These are phyloP conservation scores for Pyricularia sp. DNA, from an alignment of 2,329 filamentous ascomycete genomes.

Conservation along the genomic window DNA sequence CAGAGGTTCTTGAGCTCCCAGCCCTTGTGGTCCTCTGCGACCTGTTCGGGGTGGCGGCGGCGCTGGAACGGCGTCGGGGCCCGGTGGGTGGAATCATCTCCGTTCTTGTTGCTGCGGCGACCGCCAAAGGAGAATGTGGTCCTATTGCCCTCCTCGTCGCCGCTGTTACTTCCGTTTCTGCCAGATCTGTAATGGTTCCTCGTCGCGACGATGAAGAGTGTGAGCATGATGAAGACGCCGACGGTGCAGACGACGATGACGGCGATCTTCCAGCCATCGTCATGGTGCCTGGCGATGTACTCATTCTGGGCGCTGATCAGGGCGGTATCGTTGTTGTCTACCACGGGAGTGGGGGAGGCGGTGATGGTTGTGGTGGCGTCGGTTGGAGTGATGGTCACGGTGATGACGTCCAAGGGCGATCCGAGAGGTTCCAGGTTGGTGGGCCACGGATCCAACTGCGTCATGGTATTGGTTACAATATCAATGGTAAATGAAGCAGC, in stretches of 20 bases:
- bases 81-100: neutral
- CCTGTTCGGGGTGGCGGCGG: neutral
- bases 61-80: neutral
- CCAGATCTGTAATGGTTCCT: neutral
- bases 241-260: constrained; percentile 3
- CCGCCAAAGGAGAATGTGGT: neutral
- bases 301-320: neutral
- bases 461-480: neutral
- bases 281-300: neutral
- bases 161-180: neutral
- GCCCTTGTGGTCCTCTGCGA: neutral
- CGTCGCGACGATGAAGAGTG: neutral
- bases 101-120: neutral
- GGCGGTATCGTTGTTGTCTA: neutral
- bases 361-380: neutral
- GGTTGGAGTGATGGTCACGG: neutral
- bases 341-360: neutral
- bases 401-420: neutral
- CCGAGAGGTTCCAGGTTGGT: neutral
- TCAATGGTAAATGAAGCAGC: neutral
- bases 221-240: neutral
- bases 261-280: constrained; percentile 1
- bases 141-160: neutral
- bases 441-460: neutral
- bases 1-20: neutral